A percentile compares a stretch with the other conserved stretches of the same genome.
Evolutionary conservation across 768 basidiomycete genomes (phyloP).

Genomic region (Lentinula boryana): DNA sequence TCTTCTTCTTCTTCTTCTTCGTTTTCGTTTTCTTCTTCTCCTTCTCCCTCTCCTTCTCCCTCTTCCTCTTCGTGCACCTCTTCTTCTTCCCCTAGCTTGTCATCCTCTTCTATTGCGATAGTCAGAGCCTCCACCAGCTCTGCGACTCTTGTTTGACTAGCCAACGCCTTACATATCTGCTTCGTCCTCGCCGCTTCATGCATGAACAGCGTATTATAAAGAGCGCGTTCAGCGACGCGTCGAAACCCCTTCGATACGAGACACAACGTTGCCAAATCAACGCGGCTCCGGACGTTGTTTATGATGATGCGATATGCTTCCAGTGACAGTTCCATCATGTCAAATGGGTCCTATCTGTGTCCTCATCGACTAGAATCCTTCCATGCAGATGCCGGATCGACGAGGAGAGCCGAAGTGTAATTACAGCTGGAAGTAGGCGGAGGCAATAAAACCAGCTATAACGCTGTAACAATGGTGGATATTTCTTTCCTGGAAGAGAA

Average conservation of each 20-base stretch:
- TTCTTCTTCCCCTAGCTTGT: conserved; percentile 22
- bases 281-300: conserved; percentile 40
- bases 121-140: conserved; percentile 48
- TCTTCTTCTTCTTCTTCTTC: background rate
- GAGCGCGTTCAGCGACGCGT: conserved; percentile 44
- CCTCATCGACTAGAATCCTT: background rate
- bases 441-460: background rate
- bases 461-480: background rate
- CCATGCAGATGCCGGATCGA: background rate
- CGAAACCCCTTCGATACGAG: conserved; percentile 53
- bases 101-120: conserved; percentile 31
- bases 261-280: conserved; percentile 52
- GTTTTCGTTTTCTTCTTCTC: background rate
- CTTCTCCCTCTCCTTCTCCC: conserved; percentile 10
- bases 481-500: background rate
- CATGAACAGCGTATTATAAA: conserved; percentile 56
- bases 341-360: background rate
- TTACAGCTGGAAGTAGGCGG: background rate
- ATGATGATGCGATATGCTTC: conserved; percentile 57
- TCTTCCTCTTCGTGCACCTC: conserved; percentile 14
- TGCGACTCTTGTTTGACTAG: conserved; percentile 41
- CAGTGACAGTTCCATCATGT: conserved; percentile 51
- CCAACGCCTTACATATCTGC: conserved; percentile 42
- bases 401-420: background rate
- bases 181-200: conserved; percentile 30